A percentile compares a stretch with the other conserved stretches of the same genome.
phyloP scores from a whole-genome alignment of 2,329 filamentous ascomycete genomes.

The Stagonosporopsis cucurbitacearum region DNA sequence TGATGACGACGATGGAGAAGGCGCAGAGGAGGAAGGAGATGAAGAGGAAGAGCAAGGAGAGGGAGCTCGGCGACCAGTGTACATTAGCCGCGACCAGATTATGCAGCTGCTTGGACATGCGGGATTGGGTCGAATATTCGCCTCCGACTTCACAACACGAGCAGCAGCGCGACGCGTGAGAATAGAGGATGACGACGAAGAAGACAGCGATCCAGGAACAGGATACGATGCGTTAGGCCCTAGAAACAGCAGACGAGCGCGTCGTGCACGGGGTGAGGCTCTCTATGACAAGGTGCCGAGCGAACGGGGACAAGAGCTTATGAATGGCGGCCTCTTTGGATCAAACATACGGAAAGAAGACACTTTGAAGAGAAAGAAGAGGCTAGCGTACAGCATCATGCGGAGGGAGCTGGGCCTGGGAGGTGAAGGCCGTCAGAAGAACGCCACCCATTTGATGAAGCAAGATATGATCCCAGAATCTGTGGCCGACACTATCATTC shows the following conservation, averaged over 20 bases:
- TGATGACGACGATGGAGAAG: conserved; percentile 46
- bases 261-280: conserved; percentile 56
- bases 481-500: conserved; percentile 82
- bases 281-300: conserved; percentile 84
- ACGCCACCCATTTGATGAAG: conserved; percentile 70
- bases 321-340: conserved; percentile 84
- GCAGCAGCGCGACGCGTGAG: conserved; percentile 19
- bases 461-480: conserved; percentile 80
- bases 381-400: conserved; percentile 72
- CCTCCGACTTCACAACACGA: conserved; percentile 38
- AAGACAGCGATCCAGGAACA: conserved; percentile 46
- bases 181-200: conserved; percentile 45
- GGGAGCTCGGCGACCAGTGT: conserved; percentile 34
- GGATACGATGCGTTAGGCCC: conserved; percentile 44
- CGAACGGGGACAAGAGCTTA: conserved; percentile 75
- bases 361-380: conserved; percentile 64
- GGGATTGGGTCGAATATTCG: conserved; percentile 61
- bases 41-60: conserved; percentile 37
- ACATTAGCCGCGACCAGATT: conserved; percentile 59
- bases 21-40: conserved; percentile 39
- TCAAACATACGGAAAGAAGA: conserved; percentile 62
- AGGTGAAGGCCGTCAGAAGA: conserved; percentile 62
- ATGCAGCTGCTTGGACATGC: conserved; percentile 61
- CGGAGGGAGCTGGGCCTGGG: conserved; percentile 82
- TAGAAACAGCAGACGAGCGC: conserved; percentile 38